Evolutionary conservation across 768 basidiomycete species (phyloP).

Genomic region (Termitomyces eurrhizus): DNA sequence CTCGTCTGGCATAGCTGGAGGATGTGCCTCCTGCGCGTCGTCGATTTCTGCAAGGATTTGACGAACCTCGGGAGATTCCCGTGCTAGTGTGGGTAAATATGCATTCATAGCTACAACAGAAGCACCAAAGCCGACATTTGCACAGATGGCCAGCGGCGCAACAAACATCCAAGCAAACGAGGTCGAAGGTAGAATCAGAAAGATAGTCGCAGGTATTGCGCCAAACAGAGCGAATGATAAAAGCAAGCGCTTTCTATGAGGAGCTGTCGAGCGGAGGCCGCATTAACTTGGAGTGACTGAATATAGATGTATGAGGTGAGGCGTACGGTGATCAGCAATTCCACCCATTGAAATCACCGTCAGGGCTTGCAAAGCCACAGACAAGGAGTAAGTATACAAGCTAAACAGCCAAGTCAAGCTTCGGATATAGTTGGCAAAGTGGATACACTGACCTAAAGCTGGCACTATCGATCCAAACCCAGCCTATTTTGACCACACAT

Average conservation of each 20-base stretch:
- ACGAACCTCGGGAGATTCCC: conserved; percentile 57
- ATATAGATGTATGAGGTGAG: conserved; percentile 8
- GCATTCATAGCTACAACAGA: conserved; percentile 89
- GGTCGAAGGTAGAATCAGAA: conserved; percentile 70
- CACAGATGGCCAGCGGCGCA: conserved; percentile 65
- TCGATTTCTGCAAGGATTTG: conserved; percentile 32
- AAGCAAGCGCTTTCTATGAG: conserved; percentile 75
- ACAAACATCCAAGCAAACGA: conserved; percentile 68
- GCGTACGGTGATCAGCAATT: conserved; percentile 86
- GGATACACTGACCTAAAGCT: conserved; percentile 71
- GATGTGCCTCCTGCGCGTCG: conserved; percentile 16
- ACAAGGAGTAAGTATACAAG: conserved; percentile 83
- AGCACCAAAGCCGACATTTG: conserved; percentile 86
- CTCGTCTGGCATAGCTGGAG: conserved; percentile 10
- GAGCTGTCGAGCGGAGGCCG: conserved; percentile 30
- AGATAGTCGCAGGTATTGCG: conserved; percentile 59
- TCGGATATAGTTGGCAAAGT: neutral
- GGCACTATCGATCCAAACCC: conserved; percentile 87
- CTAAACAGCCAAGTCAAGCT: conserved; percentile 31
- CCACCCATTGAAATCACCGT: conserved; percentile 93
- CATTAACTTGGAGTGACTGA: neutral
- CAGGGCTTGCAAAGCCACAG: conserved; percentile 87
- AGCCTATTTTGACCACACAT: conserved; percentile 80
- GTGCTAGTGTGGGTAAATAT: conserved; percentile 75
- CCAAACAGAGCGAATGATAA: conserved; percentile 73